Evolutionary conservation across 306 rosid species (phyloP).

Genomic region (Cyamopsis tetragonoloba): DNA sequence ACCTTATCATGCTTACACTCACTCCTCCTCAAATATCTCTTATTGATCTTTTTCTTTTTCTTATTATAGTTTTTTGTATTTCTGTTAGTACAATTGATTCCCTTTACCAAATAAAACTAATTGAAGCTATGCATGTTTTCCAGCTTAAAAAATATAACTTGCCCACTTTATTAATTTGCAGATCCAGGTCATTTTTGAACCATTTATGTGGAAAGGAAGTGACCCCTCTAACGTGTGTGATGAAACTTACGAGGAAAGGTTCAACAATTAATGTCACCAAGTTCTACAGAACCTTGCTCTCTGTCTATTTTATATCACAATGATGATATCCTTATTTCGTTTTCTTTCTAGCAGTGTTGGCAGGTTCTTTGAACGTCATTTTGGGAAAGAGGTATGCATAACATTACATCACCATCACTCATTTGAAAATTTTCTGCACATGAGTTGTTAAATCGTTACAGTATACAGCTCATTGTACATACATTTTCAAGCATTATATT

Average conservation of each 20-base stretch:
- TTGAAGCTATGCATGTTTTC: not conserved
- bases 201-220: slow-evolving; percentile 72
- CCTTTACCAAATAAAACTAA: not conserved
- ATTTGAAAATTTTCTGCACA: slow-evolving; percentile 4
- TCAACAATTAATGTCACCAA: slow-evolving; percentile 20
- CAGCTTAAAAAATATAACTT: not conserved
- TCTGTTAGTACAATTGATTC: slow-evolving; percentile 10
- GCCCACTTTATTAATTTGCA: slow-evolving; percentile 48
- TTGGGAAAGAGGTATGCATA: slow-evolving; percentile 80
- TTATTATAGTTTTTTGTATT: not conserved
- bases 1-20: too few species aligned
- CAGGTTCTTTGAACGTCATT: slow-evolving; percentile 86
- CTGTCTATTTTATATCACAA: slow-evolving; percentile 16
- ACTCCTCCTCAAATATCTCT: too few species aligned
- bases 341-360: slow-evolving; percentile 59
- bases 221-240: slow-evolving; percentile 41
- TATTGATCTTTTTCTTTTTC: not conserved
- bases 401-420: slow-evolving; percentile 1
- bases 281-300: not conserved
- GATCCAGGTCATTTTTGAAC: slow-evolving; percentile 78
- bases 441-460: slow-evolving; percentile 18
- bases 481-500: not conserved
- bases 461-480: not conserved
- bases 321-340: slow-evolving; percentile 15
- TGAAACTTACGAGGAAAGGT: slow-evolving; percentile 71